These are phyloP conservation scores for Scolecobasidium constrictum DNA, from an alignment of 2,329 filamentous ascomycete species.

Conservation along the genomic window DNA sequence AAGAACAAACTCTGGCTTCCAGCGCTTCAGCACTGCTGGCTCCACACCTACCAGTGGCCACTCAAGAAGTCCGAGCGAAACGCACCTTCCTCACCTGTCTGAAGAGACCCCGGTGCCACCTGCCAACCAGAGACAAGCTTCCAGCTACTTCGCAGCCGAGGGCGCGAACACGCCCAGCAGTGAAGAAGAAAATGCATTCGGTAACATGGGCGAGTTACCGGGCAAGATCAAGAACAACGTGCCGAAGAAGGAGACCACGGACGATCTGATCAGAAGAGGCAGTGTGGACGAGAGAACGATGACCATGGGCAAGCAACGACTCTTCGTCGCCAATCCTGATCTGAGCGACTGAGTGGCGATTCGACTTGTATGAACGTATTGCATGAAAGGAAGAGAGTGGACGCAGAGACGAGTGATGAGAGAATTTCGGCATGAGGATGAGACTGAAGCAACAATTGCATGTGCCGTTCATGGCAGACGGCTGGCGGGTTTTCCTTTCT, in stretches of 20 bases:
- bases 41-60: constrained; percentile 33
- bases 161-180: constrained; percentile 10
- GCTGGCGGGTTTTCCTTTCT: no score
- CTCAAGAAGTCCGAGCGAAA: constrained; percentile 27
- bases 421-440: no score
- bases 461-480: no score
- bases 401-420: no score
- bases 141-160: neutral
- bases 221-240: constrained; percentile 25
- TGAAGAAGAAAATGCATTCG: constrained; percentile 44
- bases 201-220: constrained; percentile 40
- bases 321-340: constrained; percentile 83
- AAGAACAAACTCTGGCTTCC: constrained; percentile 27
- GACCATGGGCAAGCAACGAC: constrained; percentile 58
- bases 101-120: constrained; percentile 36
- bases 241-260: constrained; percentile 43
- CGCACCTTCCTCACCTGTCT: constrained; percentile 25
- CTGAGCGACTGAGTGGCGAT: constrained; percentile 34
- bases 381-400: no score
- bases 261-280: constrained; percentile 64
- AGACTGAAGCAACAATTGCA: no score
- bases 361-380: no score
- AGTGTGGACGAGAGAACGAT: constrained; percentile 76
- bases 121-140: constrained; percentile 10
- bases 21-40: constrained; percentile 36